phyloP scores from a whole-genome alignment of 306 rosid genomes.

The Biancaea sappan region DNA sequence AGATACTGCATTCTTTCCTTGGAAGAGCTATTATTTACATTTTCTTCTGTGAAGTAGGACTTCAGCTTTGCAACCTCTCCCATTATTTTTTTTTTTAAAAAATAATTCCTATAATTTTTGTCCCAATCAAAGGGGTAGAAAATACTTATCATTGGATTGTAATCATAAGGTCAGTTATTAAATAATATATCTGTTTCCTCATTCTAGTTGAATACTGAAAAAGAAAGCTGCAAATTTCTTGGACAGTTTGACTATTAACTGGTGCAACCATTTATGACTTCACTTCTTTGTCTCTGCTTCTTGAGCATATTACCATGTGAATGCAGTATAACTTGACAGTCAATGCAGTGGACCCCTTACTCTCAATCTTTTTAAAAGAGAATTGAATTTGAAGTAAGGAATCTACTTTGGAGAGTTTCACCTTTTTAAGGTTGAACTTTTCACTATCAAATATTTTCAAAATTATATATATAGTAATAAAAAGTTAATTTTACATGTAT shows the following conservation, averaged over 20 bases:
- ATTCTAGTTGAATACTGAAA: not conserved
- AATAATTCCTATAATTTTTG: not conserved
- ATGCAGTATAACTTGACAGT: not conserved
- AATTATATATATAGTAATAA: too few relatives aligned
- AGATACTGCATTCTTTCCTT: not conserved
- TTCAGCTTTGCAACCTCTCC: not conserved
- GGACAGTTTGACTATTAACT: slow-evolving; percentile 2
- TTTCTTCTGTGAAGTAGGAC: not conserved
- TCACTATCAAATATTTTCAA: too few relatives aligned
- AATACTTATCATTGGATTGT: not conserved
- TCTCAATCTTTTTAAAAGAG: too few relatives aligned
- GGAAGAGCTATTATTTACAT: not conserved
- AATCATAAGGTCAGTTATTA: not conserved
- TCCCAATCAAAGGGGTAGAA: not conserved
- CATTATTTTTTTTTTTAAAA: not conserved
- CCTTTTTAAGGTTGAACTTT: too few relatives aligned
- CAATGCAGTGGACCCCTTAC: slow-evolving; percentile 1
- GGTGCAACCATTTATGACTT: not conserved
- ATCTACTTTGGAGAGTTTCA: too few relatives aligned
- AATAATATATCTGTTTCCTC: not conserved
- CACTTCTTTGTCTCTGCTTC: not conserved
- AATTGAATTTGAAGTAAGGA: too few relatives aligned
- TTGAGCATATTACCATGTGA: not conserved
- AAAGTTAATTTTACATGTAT: too few relatives aligned
- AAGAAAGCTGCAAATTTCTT: not conserved